These are phyloP conservation scores for Conoideocrella luteorostrata DNA, from an alignment of 2,329 filamentous ascomycete genomes.

Conservation along the genomic window DNA sequence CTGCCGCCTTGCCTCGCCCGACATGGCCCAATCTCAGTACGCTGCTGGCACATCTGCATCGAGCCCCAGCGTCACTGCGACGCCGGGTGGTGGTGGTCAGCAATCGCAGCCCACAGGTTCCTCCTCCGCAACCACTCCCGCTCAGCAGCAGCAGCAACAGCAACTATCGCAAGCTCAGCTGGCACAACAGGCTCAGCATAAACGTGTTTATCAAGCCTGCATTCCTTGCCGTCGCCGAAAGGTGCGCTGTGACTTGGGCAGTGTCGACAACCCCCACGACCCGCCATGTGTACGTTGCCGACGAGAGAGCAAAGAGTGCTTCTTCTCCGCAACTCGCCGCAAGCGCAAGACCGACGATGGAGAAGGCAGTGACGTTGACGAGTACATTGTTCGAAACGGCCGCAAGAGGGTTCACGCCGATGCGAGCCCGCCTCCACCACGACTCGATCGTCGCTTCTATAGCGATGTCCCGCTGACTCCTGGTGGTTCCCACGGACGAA, in stretches of 20 bases:
- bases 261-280: constrained; percentile 88
- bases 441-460: constrained; percentile 38
- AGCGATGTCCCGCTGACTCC: constrained; percentile 53
- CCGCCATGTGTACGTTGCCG: constrained; percentile 91
- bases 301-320: constrained; percentile 93
- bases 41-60: constrained; percentile 12
- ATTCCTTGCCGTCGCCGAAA: constrained; percentile 57
- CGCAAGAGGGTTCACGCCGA: constrained; percentile 57
- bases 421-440: constrained; percentile 33
- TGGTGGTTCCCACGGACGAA: constrained; percentile 60
- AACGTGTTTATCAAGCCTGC: constrained; percentile 58
- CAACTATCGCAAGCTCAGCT: constrained; percentile 11
- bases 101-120: constrained; percentile 6
- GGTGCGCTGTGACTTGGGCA: constrained; percentile 57
- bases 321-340: constrained; percentile 87
- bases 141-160: constrained; percentile 9
- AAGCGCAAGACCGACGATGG: constrained; percentile 74
- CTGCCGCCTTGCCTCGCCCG: constrained; percentile 6
- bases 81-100: constrained; percentile 8
- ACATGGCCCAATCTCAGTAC: constrained; percentile 16
- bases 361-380: constrained; percentile 46
- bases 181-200: constrained; percentile 31
- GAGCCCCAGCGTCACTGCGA: constrained; percentile 15
- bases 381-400: constrained; percentile 67
- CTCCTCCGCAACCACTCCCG: constrained; percentile 5